Conservation (phyloP, 2,329 filamentous ascomycete genomes). For the Diaporthe longicolla region DNA sequence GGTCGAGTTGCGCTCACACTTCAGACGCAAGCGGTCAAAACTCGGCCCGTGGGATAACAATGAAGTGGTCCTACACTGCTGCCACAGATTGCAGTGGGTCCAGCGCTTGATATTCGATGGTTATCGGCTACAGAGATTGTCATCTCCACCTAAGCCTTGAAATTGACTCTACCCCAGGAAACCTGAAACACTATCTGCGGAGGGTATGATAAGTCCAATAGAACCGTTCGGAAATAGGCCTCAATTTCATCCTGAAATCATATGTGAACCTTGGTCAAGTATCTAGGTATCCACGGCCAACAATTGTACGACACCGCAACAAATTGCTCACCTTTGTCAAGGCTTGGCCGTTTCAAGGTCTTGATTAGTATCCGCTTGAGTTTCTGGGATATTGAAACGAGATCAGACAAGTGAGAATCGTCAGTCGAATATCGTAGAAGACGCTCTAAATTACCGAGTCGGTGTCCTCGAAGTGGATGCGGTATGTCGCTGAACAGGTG, state of each 20-base stretch:
- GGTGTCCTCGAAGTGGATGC: not conserved
- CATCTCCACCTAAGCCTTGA: conserved; percentile 3
- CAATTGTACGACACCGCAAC: not conserved
- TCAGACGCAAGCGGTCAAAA: not conserved
- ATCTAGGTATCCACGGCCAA: not conserved
- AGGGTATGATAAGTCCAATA: conserved; percentile 21
- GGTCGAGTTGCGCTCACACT: not conserved
- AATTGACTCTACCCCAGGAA: conserved; percentile 26
- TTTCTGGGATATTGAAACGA: not conserved
- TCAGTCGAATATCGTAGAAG: not conserved
- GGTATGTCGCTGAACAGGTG: not conserved
- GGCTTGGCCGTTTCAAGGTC: not conserved
- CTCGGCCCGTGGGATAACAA: not conserved
- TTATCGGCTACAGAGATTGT: conserved; percentile 8
- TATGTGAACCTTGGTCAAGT: not conserved
- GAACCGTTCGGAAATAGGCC: not conserved
- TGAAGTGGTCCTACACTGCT: not conserved
- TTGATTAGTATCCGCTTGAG: not conserved
- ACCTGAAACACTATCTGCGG: conserved; percentile 18
- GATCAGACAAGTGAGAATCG: not conserved
- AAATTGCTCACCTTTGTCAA: not conserved
- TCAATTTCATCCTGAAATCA: not conserved
- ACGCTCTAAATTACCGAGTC: not conserved
- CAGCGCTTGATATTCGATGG: not conserved
- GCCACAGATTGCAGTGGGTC: conserved; percentile 12